Conservation (phyloP, 305 asterid genomes). For the Lippia alba region DNA sequence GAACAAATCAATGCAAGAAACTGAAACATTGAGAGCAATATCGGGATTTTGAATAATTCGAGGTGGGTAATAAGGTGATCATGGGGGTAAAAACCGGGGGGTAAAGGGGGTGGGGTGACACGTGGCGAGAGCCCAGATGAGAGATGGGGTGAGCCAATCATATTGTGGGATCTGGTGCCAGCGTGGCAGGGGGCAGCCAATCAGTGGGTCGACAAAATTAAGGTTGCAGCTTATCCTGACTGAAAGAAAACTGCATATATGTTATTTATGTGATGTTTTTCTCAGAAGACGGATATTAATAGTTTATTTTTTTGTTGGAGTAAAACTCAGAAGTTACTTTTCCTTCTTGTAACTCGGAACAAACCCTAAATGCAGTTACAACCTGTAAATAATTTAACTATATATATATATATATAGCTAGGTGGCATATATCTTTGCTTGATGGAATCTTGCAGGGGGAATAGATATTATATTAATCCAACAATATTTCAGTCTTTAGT, state of each 20-base stretch:
- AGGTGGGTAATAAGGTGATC: conserved; percentile 53
- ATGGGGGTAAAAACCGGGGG: conserved; percentile 50
- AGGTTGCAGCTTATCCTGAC: conserved; percentile 60
- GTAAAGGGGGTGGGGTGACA: conserved; percentile 37
- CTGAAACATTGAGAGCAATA: conserved; percentile 48
- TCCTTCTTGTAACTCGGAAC: conserved; percentile 21
- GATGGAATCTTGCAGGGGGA: no score
- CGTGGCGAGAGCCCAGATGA: conserved; percentile 46
- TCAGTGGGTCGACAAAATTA: conserved; percentile 77
- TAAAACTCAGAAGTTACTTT: background rate
- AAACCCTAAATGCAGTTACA: conserved; percentile 18
- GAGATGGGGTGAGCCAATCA: conserved; percentile 56
- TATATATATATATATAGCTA: no score
- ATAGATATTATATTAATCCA: no score
- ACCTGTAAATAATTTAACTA: background rate
- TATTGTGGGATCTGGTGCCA: conserved; percentile 72
- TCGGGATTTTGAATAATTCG: conserved; percentile 76
- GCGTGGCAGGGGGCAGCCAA: conserved; percentile 73
- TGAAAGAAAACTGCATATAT: conserved; percentile 33
- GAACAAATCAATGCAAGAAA: conserved; percentile 11
- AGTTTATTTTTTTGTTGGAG: background rate
- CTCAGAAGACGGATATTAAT: conserved; percentile 19
- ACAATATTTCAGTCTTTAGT: no score
- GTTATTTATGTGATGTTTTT: conserved; percentile 42
- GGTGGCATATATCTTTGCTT: no score